Evolutionary conservation across 2,329 filamentous ascomycete genomes (phyloP), one percentile per base, ranked within the genome.

Genomic region (Fusarium virguliforme): DNA sequence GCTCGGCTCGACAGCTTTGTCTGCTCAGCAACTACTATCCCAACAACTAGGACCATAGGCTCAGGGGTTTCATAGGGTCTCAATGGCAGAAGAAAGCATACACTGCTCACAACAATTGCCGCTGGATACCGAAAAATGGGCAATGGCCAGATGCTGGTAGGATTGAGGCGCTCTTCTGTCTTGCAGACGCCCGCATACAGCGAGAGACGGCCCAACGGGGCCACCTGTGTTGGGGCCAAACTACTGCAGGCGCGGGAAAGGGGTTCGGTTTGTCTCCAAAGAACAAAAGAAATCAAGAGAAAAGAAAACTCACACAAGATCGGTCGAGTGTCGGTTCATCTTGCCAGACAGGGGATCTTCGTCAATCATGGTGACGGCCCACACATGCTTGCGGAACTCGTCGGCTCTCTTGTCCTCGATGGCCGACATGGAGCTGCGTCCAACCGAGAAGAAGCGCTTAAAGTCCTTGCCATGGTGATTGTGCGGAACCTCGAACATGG

Each of bases 361-460:
- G 48, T 76, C 75, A 38, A 75, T 73, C 75, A 76, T 76, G 35
- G 75, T 76, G 15, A 71, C 68, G 8, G 70, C 70, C 74, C 74
- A 76, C 8, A 74, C 75, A 53, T 76, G 75, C 40, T 66, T 74
- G 13, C 74, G 73, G 56, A 76, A 76, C 48, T 75, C 74, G 10
- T 76, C 75, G 34, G 74, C 74, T 30, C 68, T 62, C 66, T 70
- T 76, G 50, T 76, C 73, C 34, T 76, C 74, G 26, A 76, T 60
- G 15, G 74, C 73, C 22, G 75, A 68, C 75, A 76, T 75, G 40
- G 74, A 76, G 63, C 74, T 75, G 54, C 74, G 74, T 3, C 73
- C 73, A 37, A 64, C 67, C 13, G 75, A 74, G 62, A 76, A 76
- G 68, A 75, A 72, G 56, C 73, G 73, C 43, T 69, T 75, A 46